Conservation (phyloP, 2,329 filamentous ascomycete species). For the Botrytis galanthina region DNA sequence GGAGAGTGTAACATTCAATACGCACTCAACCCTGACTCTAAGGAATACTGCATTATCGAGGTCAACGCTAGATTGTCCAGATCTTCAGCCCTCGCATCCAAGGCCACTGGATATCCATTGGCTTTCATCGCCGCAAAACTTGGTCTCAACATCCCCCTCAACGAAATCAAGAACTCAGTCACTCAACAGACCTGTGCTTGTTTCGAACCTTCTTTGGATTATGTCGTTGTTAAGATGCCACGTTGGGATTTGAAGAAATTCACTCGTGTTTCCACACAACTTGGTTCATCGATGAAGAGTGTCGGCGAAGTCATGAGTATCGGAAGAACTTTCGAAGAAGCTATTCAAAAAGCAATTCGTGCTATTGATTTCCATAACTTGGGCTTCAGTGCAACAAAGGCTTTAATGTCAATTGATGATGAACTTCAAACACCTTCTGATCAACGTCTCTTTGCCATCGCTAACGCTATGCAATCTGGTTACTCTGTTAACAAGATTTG, state of each 20-base stretch:
- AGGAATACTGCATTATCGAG: conserved; percentile 98
- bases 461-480: conserved; percentile 96
- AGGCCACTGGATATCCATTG: conserved; percentile 95
- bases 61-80: conserved; percentile 98
- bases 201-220: conserved; percentile 96
- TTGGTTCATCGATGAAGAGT: conserved; percentile 98
- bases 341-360: conserved; percentile 97
- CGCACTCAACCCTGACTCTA: conserved; percentile 89
- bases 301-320: conserved; percentile 99
- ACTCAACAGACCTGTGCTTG: conserved; percentile 98
- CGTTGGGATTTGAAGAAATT: conserved; percentile 99
- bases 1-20: conserved; percentile 99
- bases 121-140: conserved; percentile 99
- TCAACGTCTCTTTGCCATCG: conserved; percentile 94
- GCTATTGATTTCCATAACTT: conserved; percentile 91
- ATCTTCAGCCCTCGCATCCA: conserved; percentile 94
- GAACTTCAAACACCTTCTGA: conserved; percentile 91
- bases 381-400: conserved; percentile 88
- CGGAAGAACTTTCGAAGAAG: conserved; percentile 96
- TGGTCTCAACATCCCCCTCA: conserved; percentile 89
- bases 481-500: conserved; percentile 94
- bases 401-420: conserved; percentile 85
- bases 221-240: conserved; percentile 98
- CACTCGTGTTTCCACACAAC: conserved; percentile 96
- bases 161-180: conserved; percentile 94